Evolutionary conservation across 2,329 filamentous ascomycete species (phyloP).

Genomic region (Paraphoma sp.): DNA sequence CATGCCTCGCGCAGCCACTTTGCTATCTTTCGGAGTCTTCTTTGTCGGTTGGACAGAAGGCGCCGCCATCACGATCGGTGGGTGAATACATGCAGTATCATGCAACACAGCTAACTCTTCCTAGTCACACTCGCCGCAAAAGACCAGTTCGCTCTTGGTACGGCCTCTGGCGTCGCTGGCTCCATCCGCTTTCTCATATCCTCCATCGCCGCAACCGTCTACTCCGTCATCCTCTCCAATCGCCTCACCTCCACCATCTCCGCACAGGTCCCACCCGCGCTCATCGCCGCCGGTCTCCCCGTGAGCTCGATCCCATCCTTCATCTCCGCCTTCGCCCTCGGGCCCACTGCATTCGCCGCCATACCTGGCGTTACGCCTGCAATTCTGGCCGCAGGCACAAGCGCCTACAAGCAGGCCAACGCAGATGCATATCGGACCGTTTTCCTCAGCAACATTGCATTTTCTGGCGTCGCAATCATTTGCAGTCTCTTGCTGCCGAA

Average conservation of each 20-base stretch:
- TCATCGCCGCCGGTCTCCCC: slow-evolving; percentile 45
- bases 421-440: slow-evolving; percentile 32
- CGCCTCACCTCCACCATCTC: slow-evolving; percentile 9
- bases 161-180: slow-evolving; percentile 50
- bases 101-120: not conserved
- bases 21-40: slow-evolving; percentile 32
- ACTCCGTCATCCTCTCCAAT: slow-evolving; percentile 10
- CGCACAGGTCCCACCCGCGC: slow-evolving; percentile 7
- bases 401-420: slow-evolving; percentile 33
- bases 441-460: slow-evolving; percentile 45
- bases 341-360: slow-evolving; percentile 23
- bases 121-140: slow-evolving; percentile 13
- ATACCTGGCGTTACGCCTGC: slow-evolving; percentile 38
- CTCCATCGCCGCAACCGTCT: slow-evolving; percentile 9
- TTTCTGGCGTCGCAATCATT: slow-evolving; percentile 38
- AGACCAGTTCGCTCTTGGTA: slow-evolving; percentile 49
- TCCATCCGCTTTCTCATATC: slow-evolving; percentile 52
- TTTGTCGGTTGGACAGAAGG: slow-evolving; percentile 42
- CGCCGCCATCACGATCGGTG: slow-evolving; percentile 42
- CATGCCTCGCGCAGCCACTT: slow-evolving; percentile 14
- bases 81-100: not conserved
- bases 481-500: slow-evolving; percentile 41
- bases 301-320: slow-evolving; percentile 40
- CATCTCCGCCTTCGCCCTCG: slow-evolving; percentile 21
- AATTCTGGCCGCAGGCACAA: slow-evolving; percentile 34